Conservation (phyloP, 176 grass and related monocot genomes). For the Lolium multiflorum region DNA sequence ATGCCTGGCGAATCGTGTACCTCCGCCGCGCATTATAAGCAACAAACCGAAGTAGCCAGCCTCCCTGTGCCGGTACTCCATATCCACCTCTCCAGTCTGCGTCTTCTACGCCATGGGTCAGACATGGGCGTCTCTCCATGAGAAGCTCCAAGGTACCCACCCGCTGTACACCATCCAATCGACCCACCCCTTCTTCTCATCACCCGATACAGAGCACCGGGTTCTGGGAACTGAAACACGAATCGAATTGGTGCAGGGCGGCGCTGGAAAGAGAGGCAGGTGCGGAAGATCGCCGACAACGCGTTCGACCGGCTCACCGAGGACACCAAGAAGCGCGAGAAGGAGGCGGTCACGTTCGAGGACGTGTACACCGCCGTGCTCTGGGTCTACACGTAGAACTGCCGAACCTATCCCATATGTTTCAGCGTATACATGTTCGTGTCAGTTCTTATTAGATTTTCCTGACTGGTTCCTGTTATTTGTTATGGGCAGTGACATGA, state of each 20-base stretch:
- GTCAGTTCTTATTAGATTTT: background rate
- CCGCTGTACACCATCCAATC: background rate
- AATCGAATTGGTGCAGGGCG: conserved; percentile 53
- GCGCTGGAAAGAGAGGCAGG: conserved; percentile 85
- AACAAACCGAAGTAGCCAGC: too few species aligned
- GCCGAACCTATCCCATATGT: background rate
- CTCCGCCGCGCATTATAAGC: too few species aligned
- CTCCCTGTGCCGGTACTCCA: too few species aligned
- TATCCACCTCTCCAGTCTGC: background rate
- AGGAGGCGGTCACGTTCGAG: conserved; percentile 72
- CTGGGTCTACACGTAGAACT: conserved; percentile 87
- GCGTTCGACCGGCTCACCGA: conserved; percentile 79
- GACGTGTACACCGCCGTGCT: conserved; percentile 96
- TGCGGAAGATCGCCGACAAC: conserved; percentile 91
- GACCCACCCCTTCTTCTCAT: background rate
- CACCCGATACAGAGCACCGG: too few species aligned
- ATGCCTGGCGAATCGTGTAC: too few species aligned
- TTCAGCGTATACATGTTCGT: background rate
- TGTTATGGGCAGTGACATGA: conserved; percentile 73
- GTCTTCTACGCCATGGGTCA: conserved; percentile 62
- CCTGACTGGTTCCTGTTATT: background rate
- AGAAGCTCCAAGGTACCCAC: conserved; percentile 73
- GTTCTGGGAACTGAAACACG: background rate
- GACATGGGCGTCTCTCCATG: conserved; percentile 65
- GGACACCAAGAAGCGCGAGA: conserved; percentile 43